These are phyloP conservation scores for Teratosphaeria epicoccoides DNA, from an alignment of 2,329 filamentous ascomycete genomes.

Conservation along the genomic window DNA sequence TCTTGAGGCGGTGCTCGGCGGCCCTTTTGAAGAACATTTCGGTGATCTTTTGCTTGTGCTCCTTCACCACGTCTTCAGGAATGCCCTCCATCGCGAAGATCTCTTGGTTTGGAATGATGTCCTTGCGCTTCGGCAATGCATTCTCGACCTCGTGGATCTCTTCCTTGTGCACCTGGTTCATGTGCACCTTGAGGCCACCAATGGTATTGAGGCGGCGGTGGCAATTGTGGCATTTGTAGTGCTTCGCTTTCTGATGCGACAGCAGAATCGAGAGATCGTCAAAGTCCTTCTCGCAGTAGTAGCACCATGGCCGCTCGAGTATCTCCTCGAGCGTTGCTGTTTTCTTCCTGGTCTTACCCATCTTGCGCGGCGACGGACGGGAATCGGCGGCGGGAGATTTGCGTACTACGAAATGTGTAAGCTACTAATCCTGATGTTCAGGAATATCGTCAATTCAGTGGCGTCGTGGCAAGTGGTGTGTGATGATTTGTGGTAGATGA, in stretches of 20 bases:
- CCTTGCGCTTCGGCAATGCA: slow-evolving; percentile 74
- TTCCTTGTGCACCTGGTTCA: slow-evolving; percentile 98
- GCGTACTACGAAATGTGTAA: background rate
- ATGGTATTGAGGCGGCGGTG: slow-evolving; percentile 82
- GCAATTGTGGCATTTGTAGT: slow-evolving; percentile 94
- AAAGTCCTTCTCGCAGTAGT: slow-evolving; percentile 99
- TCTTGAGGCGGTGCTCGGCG: slow-evolving; percentile 67
- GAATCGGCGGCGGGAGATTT: no score
- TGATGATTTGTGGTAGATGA: background rate
- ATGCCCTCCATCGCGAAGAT: slow-evolving; percentile 99
- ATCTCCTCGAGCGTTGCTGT: slow-evolving; percentile 58
- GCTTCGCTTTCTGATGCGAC: slow-evolving; percentile 96
- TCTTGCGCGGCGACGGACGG: background rate
- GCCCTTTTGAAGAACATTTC: slow-evolving; percentile 77
- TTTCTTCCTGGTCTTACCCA: background rate
- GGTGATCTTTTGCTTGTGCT: slow-evolving; percentile 78
- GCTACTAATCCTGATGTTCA: background rate
- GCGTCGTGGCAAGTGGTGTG: background rate
- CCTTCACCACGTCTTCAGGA: slow-evolving; percentile 69
- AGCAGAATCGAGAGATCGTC: slow-evolving; percentile 95
- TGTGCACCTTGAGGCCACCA: slow-evolving; percentile 88
- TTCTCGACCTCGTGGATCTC: slow-evolving; percentile 80
- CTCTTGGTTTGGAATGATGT: slow-evolving; percentile 67
- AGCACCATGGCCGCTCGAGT: slow-evolving; percentile 84
- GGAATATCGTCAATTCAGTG: background rate